phyloP scores from a whole-genome alignment of 2,329 filamentous ascomycete genomes.

The Stagonosporopsis chrysanthemi region DNA sequence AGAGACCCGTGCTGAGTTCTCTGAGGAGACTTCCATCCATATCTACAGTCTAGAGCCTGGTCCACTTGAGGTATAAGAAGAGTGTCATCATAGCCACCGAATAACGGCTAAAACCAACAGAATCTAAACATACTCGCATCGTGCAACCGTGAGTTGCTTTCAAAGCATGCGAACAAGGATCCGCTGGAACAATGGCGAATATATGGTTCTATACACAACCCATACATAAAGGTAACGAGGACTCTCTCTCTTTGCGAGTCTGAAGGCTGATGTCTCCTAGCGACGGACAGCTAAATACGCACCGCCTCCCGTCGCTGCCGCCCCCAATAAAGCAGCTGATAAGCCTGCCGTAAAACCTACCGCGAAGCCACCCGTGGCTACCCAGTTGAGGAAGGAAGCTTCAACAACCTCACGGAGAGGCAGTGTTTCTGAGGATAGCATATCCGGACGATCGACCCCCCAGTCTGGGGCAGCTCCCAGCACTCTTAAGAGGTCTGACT shows the following conservation, averaged over 20 bases:
- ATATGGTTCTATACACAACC: conserved; percentile 80
- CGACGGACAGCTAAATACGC: conserved; percentile 52
- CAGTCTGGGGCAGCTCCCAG: conserved; percentile 32
- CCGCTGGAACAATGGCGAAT: conserved; percentile 64
- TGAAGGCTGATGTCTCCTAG: conserved; percentile 40
- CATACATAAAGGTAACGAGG: conserved; percentile 63
- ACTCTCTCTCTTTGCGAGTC: background rate
- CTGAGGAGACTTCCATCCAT: conserved; percentile 79
- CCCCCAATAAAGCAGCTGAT: conserved; percentile 21
- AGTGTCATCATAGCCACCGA: conserved; percentile 32
- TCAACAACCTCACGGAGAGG: conserved; percentile 27
- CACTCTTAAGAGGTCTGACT: conserved; percentile 44
- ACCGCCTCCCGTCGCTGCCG: conserved; percentile 44
- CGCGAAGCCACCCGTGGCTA: conserved; percentile 28
- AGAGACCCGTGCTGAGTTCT: conserved; percentile 74
- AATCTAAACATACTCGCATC: conserved; percentile 74
- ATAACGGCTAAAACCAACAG: conserved; percentile 56
- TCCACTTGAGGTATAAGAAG: conserved; percentile 65
- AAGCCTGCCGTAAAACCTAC: conserved; percentile 29
- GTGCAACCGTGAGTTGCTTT: conserved; percentile 68
- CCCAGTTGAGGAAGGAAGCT: conserved; percentile 31
- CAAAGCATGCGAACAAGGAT: conserved; percentile 65
- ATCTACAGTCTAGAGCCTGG: conserved; percentile 83
- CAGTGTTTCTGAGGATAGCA: conserved; percentile 45
- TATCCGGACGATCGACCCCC: conserved; percentile 45